Conservation (phyloP, 2,329 filamentous ascomycete species). For the Diaporthe citri region DNA sequence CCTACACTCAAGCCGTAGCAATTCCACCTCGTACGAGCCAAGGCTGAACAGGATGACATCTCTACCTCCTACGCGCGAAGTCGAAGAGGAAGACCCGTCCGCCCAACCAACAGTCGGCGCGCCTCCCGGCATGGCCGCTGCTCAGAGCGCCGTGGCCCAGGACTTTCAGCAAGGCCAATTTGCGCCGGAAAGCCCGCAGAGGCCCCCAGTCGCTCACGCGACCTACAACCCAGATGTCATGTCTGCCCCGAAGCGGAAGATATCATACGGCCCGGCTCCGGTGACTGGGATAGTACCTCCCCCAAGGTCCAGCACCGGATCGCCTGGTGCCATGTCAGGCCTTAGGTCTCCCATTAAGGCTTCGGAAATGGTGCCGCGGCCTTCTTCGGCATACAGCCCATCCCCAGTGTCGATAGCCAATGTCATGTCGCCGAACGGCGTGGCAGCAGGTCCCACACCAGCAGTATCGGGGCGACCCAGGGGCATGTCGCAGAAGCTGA, state of each 20-base stretch:
- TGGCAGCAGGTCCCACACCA: conserved; percentile 47
- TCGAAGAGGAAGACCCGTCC: conserved; percentile 68
- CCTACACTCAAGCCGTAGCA: conserved; percentile 62
- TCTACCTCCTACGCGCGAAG: conserved; percentile 71
- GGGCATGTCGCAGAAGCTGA: conserved; percentile 67
- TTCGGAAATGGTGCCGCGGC: conserved; percentile 62
- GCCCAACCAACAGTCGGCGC: conserved; percentile 40
- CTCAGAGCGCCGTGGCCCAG: background rate
- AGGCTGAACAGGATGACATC: conserved; percentile 67
- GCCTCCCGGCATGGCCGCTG: conserved; percentile 44
- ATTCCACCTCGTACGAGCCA: conserved; percentile 66
- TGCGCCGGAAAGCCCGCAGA: conserved; percentile 55
- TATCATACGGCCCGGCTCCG: conserved; percentile 63
- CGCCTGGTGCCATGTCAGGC: conserved; percentile 64
- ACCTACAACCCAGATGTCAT: conserved; percentile 56
- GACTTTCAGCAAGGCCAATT: conserved; percentile 38
- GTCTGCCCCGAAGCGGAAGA: conserved; percentile 69
- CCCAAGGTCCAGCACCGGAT: conserved; percentile 72
- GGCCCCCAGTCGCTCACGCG: conserved; percentile 60
- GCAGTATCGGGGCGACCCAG: conserved; percentile 55
- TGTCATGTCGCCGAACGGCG: conserved; percentile 51
- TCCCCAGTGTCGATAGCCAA: conserved; percentile 31
- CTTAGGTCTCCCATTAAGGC: conserved; percentile 50
- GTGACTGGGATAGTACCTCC: conserved; percentile 60
- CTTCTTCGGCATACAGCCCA: conserved; percentile 65